Base-by-base conservation (phyloP, 176 grass and related monocot genomes). In the Bromus sterilis region DNA sequence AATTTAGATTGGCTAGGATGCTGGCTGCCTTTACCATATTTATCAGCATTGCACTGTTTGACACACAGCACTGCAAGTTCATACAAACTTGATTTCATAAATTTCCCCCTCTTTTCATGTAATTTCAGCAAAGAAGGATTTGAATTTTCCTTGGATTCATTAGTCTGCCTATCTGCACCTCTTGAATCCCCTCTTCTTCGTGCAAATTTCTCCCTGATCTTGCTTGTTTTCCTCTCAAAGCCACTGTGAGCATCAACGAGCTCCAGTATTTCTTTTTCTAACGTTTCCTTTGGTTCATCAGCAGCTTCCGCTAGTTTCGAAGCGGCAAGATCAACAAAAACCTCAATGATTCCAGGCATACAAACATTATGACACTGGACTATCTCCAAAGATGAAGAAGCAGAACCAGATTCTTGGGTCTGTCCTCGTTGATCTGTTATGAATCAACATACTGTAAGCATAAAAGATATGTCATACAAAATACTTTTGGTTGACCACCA, bases 181-280 rank as follows among this genome's bases (percentile, higher is more conserved):
- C 34, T 75, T 65, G 75, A 85, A 83, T 89, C 34, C 4, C 79
- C 75, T 88, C 77, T 88, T 88, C 82, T 78, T 68, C 72, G 63
- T 56, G 39, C 61, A 76, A 30, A 76, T 70, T 67, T 88, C 33
- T 90, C 89, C 87, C 76, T 89, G 33, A 33, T 80, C 41, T 69
- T 87, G 66, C 65, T 74, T 68, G 34, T 87, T 89, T 89, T 93
- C 36, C 87, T 94, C 77, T 92, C 89, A 51, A 90, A 69, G 51
- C 61, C 26, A 78, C 83, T 40, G 40, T 97, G 74, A 21, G 74
- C 85, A 86, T 82, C 75, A 82, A 88, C 56, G 74, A 97, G 89
- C 67, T 88, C 87, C 36, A 91, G 76, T 82, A 94, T 86, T 94
- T 97, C 91, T 76, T 92, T 97, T 83, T 90, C 91, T 51, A 92